These are phyloP conservation scores for Globisporangium mamillatum DNA, from an alignment of 352 stramenopile genomes.

Conservation along the genomic window DNA sequence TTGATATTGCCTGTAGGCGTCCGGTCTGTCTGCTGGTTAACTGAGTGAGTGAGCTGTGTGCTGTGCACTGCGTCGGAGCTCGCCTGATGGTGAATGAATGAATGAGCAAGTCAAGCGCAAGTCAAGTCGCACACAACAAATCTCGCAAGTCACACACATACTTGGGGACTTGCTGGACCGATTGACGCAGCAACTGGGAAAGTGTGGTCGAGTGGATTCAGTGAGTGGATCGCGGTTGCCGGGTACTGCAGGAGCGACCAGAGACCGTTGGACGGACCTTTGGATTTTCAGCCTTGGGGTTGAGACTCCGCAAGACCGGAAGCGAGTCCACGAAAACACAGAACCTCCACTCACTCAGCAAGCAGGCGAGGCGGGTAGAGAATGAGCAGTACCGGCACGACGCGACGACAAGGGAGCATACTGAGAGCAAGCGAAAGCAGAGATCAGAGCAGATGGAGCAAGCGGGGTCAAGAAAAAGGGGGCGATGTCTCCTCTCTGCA, in stretches of 20 bases:
- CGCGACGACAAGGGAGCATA: neutral
- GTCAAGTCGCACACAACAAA: too few relatives aligned
- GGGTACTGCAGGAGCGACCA: slow-evolving; percentile 1
- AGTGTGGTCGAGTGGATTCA: neutral
- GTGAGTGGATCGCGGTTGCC: neutral
- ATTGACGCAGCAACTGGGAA: neutral
- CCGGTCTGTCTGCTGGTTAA: neutral
- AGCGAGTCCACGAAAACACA: neutral
- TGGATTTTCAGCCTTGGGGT: too few relatives aligned
- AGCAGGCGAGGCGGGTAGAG: neutral
- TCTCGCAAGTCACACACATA: neutral
- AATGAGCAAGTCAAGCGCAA: neutral
- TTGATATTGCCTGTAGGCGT: neutral
- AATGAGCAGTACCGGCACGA: neutral
- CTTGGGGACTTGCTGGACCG: neutral
- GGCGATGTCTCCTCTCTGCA: neutral
- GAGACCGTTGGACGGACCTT: neutral
- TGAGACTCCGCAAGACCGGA: neutral
- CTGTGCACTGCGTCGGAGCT: neutral
- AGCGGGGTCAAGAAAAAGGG: neutral
- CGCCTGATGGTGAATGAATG: neutral
- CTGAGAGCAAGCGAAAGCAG: neutral
- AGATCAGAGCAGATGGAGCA: neutral
- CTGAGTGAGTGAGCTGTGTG: neutral
- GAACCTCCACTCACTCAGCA: neutral